These are phyloP conservation scores for Malbranchea zuffiana DNA, from an alignment of 2,329 filamentous ascomycete genomes.

Conservation along the genomic window DNA sequence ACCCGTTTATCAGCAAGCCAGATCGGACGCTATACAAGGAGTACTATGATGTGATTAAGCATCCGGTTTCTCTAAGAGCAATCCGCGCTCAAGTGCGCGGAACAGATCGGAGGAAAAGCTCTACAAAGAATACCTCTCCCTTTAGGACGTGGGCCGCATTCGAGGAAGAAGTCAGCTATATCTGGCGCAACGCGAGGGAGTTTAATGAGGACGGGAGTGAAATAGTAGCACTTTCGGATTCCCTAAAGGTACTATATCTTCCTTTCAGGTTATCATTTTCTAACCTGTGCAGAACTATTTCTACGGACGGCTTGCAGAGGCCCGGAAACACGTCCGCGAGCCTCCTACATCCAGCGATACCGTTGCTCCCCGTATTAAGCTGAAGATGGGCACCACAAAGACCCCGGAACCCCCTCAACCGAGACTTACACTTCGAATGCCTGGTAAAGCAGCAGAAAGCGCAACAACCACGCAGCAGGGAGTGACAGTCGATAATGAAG, in stretches of 20 bases:
- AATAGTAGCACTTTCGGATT: slow-evolving; percentile 63
- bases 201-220: slow-evolving; percentile 91
- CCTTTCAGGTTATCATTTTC: background rate
- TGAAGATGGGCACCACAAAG: slow-evolving; percentile 51
- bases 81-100: slow-evolving; percentile 69
- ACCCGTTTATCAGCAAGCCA: slow-evolving; percentile 68
- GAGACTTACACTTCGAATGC: slow-evolving; percentile 63
- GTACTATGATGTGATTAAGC: slow-evolving; percentile 74
- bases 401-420: slow-evolving; percentile 38
- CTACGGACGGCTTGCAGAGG: slow-evolving; percentile 55
- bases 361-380: slow-evolving; percentile 62
- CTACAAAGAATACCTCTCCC: slow-evolving; percentile 48
- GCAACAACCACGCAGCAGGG: slow-evolving; percentile 33
- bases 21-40: slow-evolving; percentile 60
- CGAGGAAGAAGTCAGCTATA: slow-evolving; percentile 64
- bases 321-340: slow-evolving; percentile 61
- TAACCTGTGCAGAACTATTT: slow-evolving; percentile 50
- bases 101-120: slow-evolving; percentile 54
- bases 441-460: slow-evolving; percentile 44
- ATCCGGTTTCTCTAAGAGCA: slow-evolving; percentile 67
- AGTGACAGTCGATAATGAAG: slow-evolving; percentile 45
- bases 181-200: slow-evolving; percentile 79
- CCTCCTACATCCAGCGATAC: slow-evolving; percentile 33
- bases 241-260: slow-evolving; percentile 56
- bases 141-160: slow-evolving; percentile 77